Percentiles rank a stretch among this genome's conserved stretches.
phyloP scores from a whole-genome alignment of 2,329 filamentous ascomycete genomes.

The Monilinia laxa region DNA sequence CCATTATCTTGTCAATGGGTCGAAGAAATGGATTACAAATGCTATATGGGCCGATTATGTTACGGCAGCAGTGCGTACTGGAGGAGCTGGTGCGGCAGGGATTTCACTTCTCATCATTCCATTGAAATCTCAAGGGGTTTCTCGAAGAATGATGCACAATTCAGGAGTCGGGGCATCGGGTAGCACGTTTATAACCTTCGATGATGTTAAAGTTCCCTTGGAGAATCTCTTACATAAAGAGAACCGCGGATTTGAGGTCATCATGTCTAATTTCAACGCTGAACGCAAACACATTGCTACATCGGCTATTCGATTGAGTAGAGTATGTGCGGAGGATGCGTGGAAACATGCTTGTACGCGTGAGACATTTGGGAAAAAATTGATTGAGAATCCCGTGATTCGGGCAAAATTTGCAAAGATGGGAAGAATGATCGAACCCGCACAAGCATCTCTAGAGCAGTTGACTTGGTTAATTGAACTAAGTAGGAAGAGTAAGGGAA shows the following conservation, averaged over 20 bases:
- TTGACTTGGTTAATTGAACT: slow-evolving; percentile 47
- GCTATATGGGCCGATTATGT: slow-evolving; percentile 60
- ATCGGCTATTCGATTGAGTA: slow-evolving; percentile 56
- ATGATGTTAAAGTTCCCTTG: slow-evolving; percentile 54
- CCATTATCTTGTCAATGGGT: slow-evolving; percentile 62
- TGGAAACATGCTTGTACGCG: slow-evolving; percentile 52
- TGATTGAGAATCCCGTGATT: slow-evolving; percentile 60
- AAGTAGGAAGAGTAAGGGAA: slow-evolving; percentile 27
- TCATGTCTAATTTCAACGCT: slow-evolving; percentile 60
- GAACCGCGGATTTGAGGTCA: slow-evolving; percentile 55
- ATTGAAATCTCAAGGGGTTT: slow-evolving; percentile 50
- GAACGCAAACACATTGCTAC: slow-evolving; percentile 60
- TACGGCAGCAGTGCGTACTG: slow-evolving; percentile 62
- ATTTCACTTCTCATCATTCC: slow-evolving; percentile 60
- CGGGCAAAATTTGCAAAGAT: slow-evolving; percentile 59
- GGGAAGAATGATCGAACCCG: slow-evolving; percentile 58
- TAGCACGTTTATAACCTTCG: slow-evolving; percentile 55
- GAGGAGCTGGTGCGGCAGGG: slow-evolving; percentile 52
- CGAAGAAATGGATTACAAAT: slow-evolving; percentile 69
- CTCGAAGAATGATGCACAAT: slow-evolving; percentile 57
- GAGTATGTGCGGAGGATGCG: slow-evolving; percentile 55
- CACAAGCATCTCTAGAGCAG: slow-evolving; percentile 62
- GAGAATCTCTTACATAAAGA: slow-evolving; percentile 55
- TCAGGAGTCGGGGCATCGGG: slow-evolving; percentile 64
- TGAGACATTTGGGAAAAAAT: slow-evolving; percentile 58